Percentiles rank a stretch among this genome's conserved stretches.
Evolutionary conservation across 768 basidiomycete genomes (phyloP).

Genomic region (Termitomyces sp.): DNA sequence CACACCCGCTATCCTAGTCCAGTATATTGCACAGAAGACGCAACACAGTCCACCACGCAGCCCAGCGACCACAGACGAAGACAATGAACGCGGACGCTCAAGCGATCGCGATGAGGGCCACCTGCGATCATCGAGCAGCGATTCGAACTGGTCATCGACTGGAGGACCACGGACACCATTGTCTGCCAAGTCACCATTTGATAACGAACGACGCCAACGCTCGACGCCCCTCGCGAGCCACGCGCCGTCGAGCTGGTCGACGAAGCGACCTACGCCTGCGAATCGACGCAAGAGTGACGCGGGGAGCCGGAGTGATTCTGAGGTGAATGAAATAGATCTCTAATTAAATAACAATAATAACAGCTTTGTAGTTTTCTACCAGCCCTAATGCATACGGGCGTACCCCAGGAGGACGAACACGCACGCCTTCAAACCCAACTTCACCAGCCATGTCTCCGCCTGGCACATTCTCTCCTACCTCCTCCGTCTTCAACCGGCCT

Average conservation of each 20-base stretch:
- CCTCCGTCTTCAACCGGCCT: conserved; percentile 33
- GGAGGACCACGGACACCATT: conserved; percentile 50
- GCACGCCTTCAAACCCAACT: conserved; percentile 71
- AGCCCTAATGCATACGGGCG: conserved; percentile 39
- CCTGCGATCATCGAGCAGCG: conserved; percentile 51
- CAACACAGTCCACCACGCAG: conserved; percentile 38
- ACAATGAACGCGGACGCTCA: conserved; percentile 31
- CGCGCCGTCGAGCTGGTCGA: conserved; percentile 72
- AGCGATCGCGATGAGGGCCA: conserved; percentile 26
- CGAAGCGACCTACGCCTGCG: conserved; percentile 60
- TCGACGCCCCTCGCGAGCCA: conserved; percentile 53
- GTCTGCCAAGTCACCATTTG: conserved; percentile 59
- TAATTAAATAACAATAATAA: conserved; percentile 4
- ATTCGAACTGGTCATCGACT: conserved; percentile 46
- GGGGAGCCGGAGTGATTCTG: conserved; percentile 71
- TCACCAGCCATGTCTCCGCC: conserved; percentile 35
- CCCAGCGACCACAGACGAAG: conserved; percentile 27
- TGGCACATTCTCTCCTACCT: conserved; percentile 27
- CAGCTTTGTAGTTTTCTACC: conserved; percentile 29
- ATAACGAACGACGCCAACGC: conserved; percentile 64
- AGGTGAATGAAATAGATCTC: conserved; percentile 40
- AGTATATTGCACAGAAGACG: conserved; percentile 60
- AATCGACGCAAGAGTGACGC: conserved; percentile 70
- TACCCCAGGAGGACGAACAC: conserved; percentile 41
- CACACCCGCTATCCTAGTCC: conserved; percentile 60